Evolutionary conservation across 305 asterid species (phyloP), one percentile per base, ranked within the genome.

Genomic region (Fraxinus latifolia): DNA sequence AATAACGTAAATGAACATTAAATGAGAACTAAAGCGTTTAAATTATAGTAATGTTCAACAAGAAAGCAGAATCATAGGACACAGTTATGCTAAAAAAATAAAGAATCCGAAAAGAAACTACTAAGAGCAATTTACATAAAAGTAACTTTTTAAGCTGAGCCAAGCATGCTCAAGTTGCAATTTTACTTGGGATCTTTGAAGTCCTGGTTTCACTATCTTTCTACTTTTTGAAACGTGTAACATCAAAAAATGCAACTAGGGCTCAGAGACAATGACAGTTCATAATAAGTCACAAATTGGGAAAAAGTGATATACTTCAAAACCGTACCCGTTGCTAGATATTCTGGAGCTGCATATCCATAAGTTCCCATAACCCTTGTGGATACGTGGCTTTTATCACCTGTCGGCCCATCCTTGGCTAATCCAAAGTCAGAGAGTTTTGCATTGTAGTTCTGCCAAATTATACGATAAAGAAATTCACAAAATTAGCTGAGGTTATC

Each of bases 341-440:
- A 77, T 34, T 77, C 80, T 14, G 80, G 80, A 55, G 80, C 80
- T 53, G 80, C 80, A 33, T 77, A 77, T 53, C 80, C 80, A 17
- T 77, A 55, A 8, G 80, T 77, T 21, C 80, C 80, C 73, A 77
- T 55, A 31, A 77, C 73, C 73, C 80, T 15, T 15, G 80, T 77
- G 15, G 80, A 77, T 0, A 77, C 80, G 7, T 67, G 74, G 74
- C 74, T 67, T 67, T 67, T 67, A 67, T 67, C 74, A 12, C 74
- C 74, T 9, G 73, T 77, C 12, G 80, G 80, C 4, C 80, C 80
- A 77, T 77, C 80, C 73, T 77, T 77, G 53, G 80, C 80, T 42
- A 77, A 23, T 21, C 80, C 80, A 32, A 77, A 77, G 37, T 77
- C 80, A 50, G 80, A 77, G 9, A 77, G 80, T 67, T 77, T 77